Evolutionary conservation across 202 grass and related monocot genomes (phyloP), one percentile per base, ranked within the genome.

Genomic region (Schoenoplectus triqueter): DNA sequence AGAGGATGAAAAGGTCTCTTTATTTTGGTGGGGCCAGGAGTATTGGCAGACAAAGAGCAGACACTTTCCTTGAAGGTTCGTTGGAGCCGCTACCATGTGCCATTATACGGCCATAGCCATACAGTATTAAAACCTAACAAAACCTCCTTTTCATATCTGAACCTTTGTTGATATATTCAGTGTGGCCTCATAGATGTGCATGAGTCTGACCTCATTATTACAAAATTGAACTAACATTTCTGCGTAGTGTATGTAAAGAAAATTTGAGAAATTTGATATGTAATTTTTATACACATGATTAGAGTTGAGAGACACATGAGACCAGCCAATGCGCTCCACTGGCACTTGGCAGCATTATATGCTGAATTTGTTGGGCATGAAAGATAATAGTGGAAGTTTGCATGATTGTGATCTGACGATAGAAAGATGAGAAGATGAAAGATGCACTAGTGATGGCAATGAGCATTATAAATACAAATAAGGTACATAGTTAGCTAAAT

Each of bases 21-120:
- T 61, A 60, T 50, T 61, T 85, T 40, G 83, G 66, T 17, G 46
- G 80, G 66, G 2, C 67, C 41, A 56, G 59, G 54, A 39, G n/a
- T 44, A 78, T 61, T 84, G 69, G 83, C 51, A 18, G 83, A 85
- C 55, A 40, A 76, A 40, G 18, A 18, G 18, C 10, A 50, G 70
- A 9, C 52, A 85, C 83, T 51, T 78, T 85, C 71, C 57, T 8
- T 8, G 83, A 85, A 85, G 57, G 44, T 85, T 85, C 83, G 18
- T 44, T 6, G 42, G 5, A 19, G 69, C 22, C 19, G 10, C 40
- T 84, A 31, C 59, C 68, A 73, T 44, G 55, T 71, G 65, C 69
- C 20, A 49, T 60, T 77, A 65, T 64, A 64, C 44, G 56, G 14
- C 15, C 31, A 41, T 55, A 54, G n/a, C 50, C 8, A 13, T 44